phyloP scores from a whole-genome alignment of 148 eudicot species.

The Tetragonia tetragonoides region DNA sequence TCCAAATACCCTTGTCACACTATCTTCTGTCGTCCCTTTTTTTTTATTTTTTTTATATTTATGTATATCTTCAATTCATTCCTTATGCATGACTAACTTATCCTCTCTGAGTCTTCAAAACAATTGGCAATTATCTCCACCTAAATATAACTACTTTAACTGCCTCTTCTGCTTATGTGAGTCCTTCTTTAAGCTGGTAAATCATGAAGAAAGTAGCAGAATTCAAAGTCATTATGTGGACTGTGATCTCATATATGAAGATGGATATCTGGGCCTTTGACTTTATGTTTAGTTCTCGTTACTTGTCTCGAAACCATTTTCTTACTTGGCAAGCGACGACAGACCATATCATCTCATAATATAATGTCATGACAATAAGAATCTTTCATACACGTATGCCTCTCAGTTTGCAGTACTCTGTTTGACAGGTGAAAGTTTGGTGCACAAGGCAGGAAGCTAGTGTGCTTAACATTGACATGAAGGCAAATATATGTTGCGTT shows the following conservation, averaged over 20 bases:
- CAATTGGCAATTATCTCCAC: not conserved
- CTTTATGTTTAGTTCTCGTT: not conserved
- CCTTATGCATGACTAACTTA: not conserved
- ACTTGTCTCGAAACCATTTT: not conserved
- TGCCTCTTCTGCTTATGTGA: no score
- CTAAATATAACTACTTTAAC: no score
- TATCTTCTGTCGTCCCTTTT: not conserved
- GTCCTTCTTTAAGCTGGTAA: no score
- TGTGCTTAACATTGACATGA: conserved; percentile 71
- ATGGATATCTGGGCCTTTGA: not conserved
- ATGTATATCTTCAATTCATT: not conserved
- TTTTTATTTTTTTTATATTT: not conserved
- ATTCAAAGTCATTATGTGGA: not conserved
- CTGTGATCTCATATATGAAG: not conserved
- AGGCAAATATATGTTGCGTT: conserved; percentile 79
- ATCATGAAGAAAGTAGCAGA: not conserved
- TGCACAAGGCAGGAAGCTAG: conserved; percentile 76
- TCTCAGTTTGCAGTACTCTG: conserved; percentile 6
- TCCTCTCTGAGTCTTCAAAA: not conserved
- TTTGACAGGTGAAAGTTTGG: conserved; percentile 70
- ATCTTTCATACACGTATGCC: not conserved
- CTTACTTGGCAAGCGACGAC: not conserved
- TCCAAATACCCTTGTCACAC: no score
- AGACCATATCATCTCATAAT: not conserved
- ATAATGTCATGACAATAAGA: not conserved